phyloP scores from a whole-genome alignment of 495 filamentous ascomycete species.

The Daldinia concentrica region DNA sequence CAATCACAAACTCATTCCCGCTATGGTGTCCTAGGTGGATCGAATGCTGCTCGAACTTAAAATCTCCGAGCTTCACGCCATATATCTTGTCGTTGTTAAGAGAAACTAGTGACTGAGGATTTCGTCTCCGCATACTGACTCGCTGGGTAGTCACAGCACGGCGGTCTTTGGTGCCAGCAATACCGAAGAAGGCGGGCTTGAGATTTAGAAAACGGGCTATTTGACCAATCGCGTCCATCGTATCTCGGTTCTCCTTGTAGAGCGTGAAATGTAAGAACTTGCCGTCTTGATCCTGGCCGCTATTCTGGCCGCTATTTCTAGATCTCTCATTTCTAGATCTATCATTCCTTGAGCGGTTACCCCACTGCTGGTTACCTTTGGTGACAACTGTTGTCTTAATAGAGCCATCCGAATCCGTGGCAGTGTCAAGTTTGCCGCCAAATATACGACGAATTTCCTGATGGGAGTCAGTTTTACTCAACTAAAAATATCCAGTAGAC shows the following conservation, averaged over 20 bases:
- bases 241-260: slow-evolving; percentile 98
- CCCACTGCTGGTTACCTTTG: slow-evolving; percentile 47
- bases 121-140: slow-evolving; percentile 74
- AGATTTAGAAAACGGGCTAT: slow-evolving; percentile 74
- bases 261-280: slow-evolving; percentile 91
- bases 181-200: slow-evolving; percentile 75
- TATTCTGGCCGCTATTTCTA: slow-evolving; percentile 36
- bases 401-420: slow-evolving; percentile 40
- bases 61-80: slow-evolving; percentile 76
- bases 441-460: slow-evolving; percentile 60
- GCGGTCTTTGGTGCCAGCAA: slow-evolving; percentile 94
- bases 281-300: slow-evolving; percentile 59
- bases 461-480: slow-evolving; percentile 19
- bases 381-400: slow-evolving; percentile 50
- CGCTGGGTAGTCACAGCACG: slow-evolving; percentile 89
- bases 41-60: slow-evolving; percentile 72
- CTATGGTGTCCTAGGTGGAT: slow-evolving; percentile 82
- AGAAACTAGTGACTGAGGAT: slow-evolving; percentile 67
- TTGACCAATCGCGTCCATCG: slow-evolving; percentile 86
- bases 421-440: slow-evolving; percentile 46
- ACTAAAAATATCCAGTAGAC: not conserved
- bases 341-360: slow-evolving; percentile 49
- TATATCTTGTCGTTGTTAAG: slow-evolving; percentile 70
- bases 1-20: slow-evolving; percentile 93
- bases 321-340: slow-evolving; percentile 45